phyloP scores from a whole-genome alignment of 2,329 filamentous ascomycete species.

The Bipolaris victoriae region DNA sequence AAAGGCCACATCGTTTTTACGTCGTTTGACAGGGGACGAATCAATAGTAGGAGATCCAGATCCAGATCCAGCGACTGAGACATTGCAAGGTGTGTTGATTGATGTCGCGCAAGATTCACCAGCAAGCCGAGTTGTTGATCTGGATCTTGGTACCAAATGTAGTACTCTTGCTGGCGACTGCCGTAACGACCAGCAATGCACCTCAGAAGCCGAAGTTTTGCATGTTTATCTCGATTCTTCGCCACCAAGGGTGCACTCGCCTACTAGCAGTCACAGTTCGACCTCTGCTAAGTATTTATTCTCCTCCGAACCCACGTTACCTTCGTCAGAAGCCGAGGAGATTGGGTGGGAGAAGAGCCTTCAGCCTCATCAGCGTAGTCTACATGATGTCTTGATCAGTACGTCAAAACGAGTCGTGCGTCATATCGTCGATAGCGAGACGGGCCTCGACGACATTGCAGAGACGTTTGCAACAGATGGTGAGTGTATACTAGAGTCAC shows the following conservation, averaged over 20 bases:
- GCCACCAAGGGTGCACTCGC: conserved; percentile 25
- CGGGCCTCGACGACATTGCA: conserved; percentile 52
- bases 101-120: not conserved
- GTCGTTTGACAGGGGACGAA: conserved; percentile 34
- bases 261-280: conserved; percentile 35
- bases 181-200: conserved; percentile 1
- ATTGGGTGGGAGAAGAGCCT: conserved; percentile 50
- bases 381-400: conserved; percentile 49
- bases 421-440: conserved; percentile 57
- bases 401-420: conserved; percentile 52
- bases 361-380: conserved; percentile 47
- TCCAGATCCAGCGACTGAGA: not conserved
- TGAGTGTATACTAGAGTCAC: conserved; percentile 50
- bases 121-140: not conserved
- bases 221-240: conserved; percentile 31
- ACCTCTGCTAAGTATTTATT: conserved; percentile 32
- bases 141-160: conserved; percentile 13
- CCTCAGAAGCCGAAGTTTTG: conserved; percentile 1
- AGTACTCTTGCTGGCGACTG: conserved; percentile 13
- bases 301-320: conserved; percentile 23
- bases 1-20: conserved; percentile 33
- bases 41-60: not conserved
- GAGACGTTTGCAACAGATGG: conserved; percentile 54
- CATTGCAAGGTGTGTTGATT: conserved; percentile 1
- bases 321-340: conserved; percentile 37